These are phyloP conservation scores for Daldinia sp. DNA, from an alignment of 2,329 filamentous ascomycete genomes.

Conservation along the genomic window DNA sequence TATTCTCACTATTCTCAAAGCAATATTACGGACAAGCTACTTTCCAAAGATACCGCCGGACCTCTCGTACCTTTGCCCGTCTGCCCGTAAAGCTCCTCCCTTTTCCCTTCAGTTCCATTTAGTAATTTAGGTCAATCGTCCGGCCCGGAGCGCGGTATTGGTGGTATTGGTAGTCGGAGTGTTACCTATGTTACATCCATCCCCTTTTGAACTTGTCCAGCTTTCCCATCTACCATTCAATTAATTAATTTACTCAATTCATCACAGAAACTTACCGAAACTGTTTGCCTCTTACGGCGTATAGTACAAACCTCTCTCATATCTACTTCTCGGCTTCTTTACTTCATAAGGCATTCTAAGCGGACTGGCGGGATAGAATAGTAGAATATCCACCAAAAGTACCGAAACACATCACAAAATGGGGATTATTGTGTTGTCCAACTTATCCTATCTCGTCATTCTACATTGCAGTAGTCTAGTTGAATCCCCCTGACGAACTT, in stretches of 20 bases:
- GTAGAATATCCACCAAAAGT: background rate
- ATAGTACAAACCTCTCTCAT: background rate
- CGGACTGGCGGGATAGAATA: background rate
- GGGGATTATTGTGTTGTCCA: constrained; percentile 7
- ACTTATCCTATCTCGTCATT: constrained; percentile 18
- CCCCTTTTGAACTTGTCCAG: background rate
- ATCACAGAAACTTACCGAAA: constrained; percentile 11
- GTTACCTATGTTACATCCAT: constrained; percentile 23
- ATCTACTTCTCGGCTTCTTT: too few species aligned
- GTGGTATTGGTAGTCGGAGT: constrained; percentile 3
- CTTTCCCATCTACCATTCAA: background rate
- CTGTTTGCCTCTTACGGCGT: constrained; percentile 2
- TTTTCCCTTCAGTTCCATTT: constrained; percentile 26
- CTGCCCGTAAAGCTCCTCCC: constrained; percentile 5
- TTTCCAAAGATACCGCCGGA: background rate
- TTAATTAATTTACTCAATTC: constrained; percentile 27
- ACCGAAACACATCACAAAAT: constrained; percentile 14
- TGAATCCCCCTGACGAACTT: constrained; percentile 18
- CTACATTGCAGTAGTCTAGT: constrained; percentile 19
- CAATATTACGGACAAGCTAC: background rate
- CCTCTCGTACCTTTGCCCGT: background rate
- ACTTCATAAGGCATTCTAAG: background rate
- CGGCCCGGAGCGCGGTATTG: constrained; percentile 18
- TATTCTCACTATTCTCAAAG: too few species aligned
- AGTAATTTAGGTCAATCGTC: constrained; percentile 14